Evolutionary conservation across 192 early-diverging fungal genomes (phyloP).

Genomic region (Geosiphon pyriformis): DNA sequence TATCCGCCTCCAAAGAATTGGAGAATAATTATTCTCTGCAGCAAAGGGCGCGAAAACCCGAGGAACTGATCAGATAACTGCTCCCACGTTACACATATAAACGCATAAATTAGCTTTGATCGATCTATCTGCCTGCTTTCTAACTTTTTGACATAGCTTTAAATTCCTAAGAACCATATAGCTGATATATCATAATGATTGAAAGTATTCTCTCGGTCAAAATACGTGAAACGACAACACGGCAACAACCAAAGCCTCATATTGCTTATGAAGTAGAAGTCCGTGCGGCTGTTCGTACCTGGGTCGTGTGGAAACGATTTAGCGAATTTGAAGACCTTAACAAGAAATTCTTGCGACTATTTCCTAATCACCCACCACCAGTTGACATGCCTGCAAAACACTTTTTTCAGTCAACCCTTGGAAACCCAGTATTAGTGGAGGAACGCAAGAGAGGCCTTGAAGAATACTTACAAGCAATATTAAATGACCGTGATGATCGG

Average conservation of each 20-base stretch:
- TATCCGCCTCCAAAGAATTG: no score
- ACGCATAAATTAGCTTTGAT: no score
- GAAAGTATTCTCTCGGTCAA: constrained; percentile 55
- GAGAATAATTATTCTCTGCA: no score
- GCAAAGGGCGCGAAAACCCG: no score
- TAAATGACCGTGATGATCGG: constrained; percentile 63
- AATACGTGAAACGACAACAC: constrained; percentile 46
- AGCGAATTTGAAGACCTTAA: constrained; percentile 77
- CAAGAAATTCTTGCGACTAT: constrained; percentile 53
- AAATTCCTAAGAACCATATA: no score
- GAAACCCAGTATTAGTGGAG: constrained; percentile 60
- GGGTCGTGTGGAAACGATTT: constrained; percentile 84
- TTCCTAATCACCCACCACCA: constrained; percentile 61
- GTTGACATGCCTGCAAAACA: constrained; percentile 67
- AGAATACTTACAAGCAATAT: constrained; percentile 69
- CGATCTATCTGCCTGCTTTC: no score
- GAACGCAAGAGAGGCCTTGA: constrained; percentile 73
- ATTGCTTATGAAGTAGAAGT: constrained; percentile 71
- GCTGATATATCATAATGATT: constrained; percentile 38
- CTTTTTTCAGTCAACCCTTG: constrained; percentile 55
- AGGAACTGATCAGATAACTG: no score
- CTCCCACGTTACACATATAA: no score
- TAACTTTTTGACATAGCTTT: no score
- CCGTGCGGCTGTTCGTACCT: constrained; percentile 71
- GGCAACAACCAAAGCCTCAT: constrained; percentile 56